Base-by-base conservation (phyloP, 352 stramenopile species). In the Paralagenidium karlingii region DNA sequence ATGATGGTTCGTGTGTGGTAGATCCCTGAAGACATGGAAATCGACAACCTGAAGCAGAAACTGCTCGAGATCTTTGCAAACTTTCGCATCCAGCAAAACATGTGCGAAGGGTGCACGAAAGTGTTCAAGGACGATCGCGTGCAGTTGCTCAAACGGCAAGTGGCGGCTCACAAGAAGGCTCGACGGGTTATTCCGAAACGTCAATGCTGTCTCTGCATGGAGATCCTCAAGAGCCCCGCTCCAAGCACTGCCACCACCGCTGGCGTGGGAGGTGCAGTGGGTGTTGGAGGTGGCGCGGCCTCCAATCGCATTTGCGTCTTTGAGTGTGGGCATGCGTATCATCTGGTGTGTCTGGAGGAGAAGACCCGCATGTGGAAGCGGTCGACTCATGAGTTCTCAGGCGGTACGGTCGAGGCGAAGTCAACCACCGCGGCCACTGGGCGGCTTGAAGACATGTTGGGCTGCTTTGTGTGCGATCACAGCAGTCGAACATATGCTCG, bases 351-450 rank as follows among this genome's bases (percentile, higher is more conserved):
- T 34, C 51, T 90, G 7, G 70, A 86, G 33, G 77, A 90, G 43
- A 85, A 87, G 48, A 82, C 81, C 65, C 71, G 74, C n/a, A 81
- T 87, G 63, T 87, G 77, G 73, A 87, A 86, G 51, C 73, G 60
- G n/a, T 37, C 63, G 2, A n/a, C n/a, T n/a, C n/a, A n/a, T n/a
- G n/a, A n/a, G n/a, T n/a, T n/a, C n/a, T n/a, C n/a, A n/a, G n/a
- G n/a, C n/a, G n/a, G n/a, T n/a, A n/a, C n/a, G n/a, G n/a, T n/a
- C n/a, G n/a, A n/a, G n/a, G n/a, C n/a, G n/a, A n/a, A n/a, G n/a
- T n/a, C n/a, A n/a, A n/a, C n/a, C n/a, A n/a, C n/a, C n/a, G n/a
- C n/a, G n/a, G n/a, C n/a, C n/a, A n/a, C n/a, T n/a, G n/a, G n/a
- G n/a, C n/a, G n/a, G n/a, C n/a, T n/a, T n/a, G n/a, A n/a, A n/a